A percentile compares a stretch with the other conserved stretches of the same genome.
Conservation (phyloP, 169 alveolate genomes). For the Eimeria falciformis region DNA sequence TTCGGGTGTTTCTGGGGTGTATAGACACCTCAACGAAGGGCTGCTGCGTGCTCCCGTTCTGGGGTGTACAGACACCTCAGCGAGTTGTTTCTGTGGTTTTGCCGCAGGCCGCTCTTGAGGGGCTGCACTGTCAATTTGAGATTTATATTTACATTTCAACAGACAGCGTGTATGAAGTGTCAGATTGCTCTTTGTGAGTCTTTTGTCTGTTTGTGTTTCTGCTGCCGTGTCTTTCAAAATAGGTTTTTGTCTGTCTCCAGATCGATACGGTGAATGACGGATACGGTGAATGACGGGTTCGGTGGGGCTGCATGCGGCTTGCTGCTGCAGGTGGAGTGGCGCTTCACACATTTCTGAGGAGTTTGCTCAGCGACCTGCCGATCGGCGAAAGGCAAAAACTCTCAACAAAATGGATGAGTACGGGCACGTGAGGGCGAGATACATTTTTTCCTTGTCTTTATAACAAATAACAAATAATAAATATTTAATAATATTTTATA, state of each 20-base stretch:
- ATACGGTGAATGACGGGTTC: neutral
- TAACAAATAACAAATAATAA: too few relatives aligned
- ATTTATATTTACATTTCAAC: conserved; percentile 16
- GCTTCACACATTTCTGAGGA: neutral
- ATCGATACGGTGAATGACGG: neutral
- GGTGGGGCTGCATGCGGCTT: neutral
- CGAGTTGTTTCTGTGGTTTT: too few relatives aligned
- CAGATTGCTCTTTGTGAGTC: neutral
- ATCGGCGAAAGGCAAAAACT: neutral
- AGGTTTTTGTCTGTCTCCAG: too few relatives aligned
- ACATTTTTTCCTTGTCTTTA: too few relatives aligned
- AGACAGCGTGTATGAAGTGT: conserved; percentile 57
- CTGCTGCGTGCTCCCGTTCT: too few relatives aligned
- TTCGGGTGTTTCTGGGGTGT: too few relatives aligned
- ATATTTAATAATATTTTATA: too few relatives aligned
- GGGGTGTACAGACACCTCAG: too few relatives aligned
- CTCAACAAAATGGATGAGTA: neutral
- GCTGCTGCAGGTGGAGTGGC: conserved; percentile 14
- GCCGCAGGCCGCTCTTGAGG: conserved; percentile 26
- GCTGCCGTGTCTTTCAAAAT: too few relatives aligned
- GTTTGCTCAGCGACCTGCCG: conserved; percentile 12
- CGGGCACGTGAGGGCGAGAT: neutral
- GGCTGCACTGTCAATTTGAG: neutral
- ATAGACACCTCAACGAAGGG: too few relatives aligned
- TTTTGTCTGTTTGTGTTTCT: neutral